Base-by-base conservation (phyloP, 805 yeast genomes). In the Spathaspora girioi region DNA sequence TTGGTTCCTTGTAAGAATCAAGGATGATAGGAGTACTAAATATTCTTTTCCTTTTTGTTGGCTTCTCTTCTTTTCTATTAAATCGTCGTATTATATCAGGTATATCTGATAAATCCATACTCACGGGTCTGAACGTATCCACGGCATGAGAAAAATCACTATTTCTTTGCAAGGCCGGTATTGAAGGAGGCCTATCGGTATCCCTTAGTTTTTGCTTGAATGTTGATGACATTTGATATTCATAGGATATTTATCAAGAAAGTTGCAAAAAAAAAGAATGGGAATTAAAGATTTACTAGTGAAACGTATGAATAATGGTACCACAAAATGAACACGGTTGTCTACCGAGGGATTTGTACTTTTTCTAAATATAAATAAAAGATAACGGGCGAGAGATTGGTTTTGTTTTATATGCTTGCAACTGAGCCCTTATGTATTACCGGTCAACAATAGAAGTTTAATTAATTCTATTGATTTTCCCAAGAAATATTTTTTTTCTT, bases 91-190 rank as follows among this genome's bases (percentile, higher is more conserved):
- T 52, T 11, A 50, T 52, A 8, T 49, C 54, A 8, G 76, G 76
- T 11, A 73, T 59, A 41, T 71, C 75, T 11, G 54, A 59, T 4
- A 56, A 42, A 1, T 60, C 52, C 48, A 54, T 57, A 10, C 54
- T 54, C 11, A 66, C 65, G 2, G 74, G 73, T 46, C 58, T 53
- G 54, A 60, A 69, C 1, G 68, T 52, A 18, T 54, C 55, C 8
- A 67, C 60, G 10, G 71, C 75, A 38, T 59, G 57, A 10, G 61
- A 50, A 18, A 69, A 49, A 53, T 71, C 75, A 17, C 61, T 46
- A 40, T 54, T 58, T 18, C 46, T 50, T 31, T 59, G 38, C 14
- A 46, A 35, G 6, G 67, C 67, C 1, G 73, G 67, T 12, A 60
- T 49, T 26, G 61, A 50, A 43, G 50, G 47, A 11, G 74, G 73